Evolutionary conservation across 139 green algal genomes (phyloP).

Genomic region (Chlorella vulgaris): DNA sequence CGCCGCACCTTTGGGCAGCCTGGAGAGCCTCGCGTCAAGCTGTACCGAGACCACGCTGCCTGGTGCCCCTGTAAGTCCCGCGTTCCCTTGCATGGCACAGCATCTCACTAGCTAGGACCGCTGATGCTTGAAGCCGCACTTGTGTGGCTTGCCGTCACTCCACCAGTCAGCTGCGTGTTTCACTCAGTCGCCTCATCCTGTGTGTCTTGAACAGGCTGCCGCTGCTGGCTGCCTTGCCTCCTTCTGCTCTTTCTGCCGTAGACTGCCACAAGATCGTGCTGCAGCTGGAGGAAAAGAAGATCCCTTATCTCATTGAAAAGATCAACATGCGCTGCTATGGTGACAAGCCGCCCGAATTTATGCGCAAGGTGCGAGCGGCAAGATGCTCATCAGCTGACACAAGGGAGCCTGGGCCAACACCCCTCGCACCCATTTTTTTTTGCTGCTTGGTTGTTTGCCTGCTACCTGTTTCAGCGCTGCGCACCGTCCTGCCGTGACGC

Average conservation of each 20-base stretch:
- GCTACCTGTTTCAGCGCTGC: no score
- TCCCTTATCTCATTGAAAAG: conserved; percentile 91
- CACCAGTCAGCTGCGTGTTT: conserved; percentile 36
- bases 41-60: conserved; percentile 76
- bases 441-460: no score
- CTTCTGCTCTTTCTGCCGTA: background rate
- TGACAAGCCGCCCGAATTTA: conserved; percentile 83
- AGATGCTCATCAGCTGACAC: no score
- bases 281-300: conserved; percentile 96
- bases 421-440: no score
- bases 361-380: conserved; percentile 59
- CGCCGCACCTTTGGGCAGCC: conserved; percentile 76
- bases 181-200: background rate
- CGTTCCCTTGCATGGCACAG: no score
- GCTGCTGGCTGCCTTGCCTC: no score
- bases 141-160: no score
- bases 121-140: no score
- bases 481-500: no score
- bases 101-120: no score
- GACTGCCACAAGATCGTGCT: conserved; percentile 83
- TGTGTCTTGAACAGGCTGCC: background rate
- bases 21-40: conserved; percentile 56
- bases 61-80: conserved; percentile 73
- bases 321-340: conserved; percentile 98
- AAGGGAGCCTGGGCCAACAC: no score